These are phyloP conservation scores for Musa schizocarpa DNA, from an alignment of 176 grass and related monocot species.

Conservation along the genomic window DNA sequence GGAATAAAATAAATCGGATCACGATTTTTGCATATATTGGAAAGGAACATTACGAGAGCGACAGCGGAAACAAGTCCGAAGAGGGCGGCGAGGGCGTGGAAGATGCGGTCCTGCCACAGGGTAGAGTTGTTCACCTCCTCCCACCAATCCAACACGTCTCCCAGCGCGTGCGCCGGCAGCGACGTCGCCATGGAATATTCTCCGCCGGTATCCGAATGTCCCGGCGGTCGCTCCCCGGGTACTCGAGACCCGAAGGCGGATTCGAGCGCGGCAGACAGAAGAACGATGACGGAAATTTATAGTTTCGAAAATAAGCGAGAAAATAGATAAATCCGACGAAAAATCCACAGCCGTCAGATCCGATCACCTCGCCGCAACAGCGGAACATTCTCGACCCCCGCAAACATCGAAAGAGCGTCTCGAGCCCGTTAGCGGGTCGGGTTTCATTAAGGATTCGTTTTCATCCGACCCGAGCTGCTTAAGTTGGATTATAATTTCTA, in stretches of 20 bases:
- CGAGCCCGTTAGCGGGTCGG: no score
- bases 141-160: constrained; percentile 32
- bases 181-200: neutral
- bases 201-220: neutral
- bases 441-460: no score
- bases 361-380: no score
- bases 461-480: no score
- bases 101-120: constrained; percentile 59
- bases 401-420: no score
- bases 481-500: no score
- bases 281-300: no score
- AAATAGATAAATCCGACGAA: no score
- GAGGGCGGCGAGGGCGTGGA: constrained; percentile 39
- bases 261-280: no score
- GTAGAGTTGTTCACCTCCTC: constrained; percentile 44
- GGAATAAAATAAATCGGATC: neutral
- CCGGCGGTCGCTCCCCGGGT: neutral
- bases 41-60: constrained; percentile 42
- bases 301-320: no score
- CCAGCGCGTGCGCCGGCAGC: neutral
- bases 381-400: no score
- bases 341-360: no score
- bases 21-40: neutral
- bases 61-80: constrained; percentile 44
- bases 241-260: neutral